Evolutionary conservation across 768 basidiomycete species (phyloP).

Genomic region (Russula emetica): DNA sequence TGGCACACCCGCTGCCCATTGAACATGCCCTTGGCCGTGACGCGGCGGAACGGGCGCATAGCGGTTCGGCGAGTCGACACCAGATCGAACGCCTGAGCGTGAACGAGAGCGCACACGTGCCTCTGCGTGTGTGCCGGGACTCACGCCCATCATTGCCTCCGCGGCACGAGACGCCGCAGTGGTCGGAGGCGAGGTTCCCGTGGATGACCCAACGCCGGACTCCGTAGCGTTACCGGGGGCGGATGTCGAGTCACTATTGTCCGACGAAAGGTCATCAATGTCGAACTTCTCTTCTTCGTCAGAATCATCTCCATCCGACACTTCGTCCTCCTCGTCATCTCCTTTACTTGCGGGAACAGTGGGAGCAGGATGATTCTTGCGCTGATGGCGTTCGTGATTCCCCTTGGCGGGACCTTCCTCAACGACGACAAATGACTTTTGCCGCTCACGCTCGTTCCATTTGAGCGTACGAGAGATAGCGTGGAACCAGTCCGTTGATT

Average conservation of each 20-base stretch:
- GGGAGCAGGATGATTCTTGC: background rate
- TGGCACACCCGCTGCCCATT: constrained; percentile 7
- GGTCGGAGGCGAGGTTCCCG: constrained; percentile 9
- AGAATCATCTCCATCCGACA: constrained; percentile 39
- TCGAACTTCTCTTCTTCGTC: constrained; percentile 79
- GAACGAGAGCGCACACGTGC: constrained; percentile 12
- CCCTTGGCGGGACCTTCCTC: constrained; percentile 69
- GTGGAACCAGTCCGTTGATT: constrained; percentile 98
- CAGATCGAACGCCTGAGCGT: constrained; percentile 24
- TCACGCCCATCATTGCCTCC: constrained; percentile 26
- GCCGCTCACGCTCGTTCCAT: constrained; percentile 98
- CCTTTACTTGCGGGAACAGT: constrained; percentile 24
- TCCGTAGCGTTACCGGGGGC: background rate
- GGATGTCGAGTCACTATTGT: constrained; percentile 14
- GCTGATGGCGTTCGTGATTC: constrained; percentile 11
- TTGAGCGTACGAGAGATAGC: constrained; percentile 94
- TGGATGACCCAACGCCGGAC: constrained; percentile 5
- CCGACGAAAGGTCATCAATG: constrained; percentile 72
- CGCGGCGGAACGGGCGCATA: constrained; percentile 17
- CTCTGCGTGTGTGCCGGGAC: constrained; percentile 13
- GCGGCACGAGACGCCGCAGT: constrained; percentile 21
- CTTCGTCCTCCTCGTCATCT: constrained; percentile 39
- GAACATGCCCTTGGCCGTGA: constrained; percentile 22
- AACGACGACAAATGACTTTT: constrained; percentile 98
- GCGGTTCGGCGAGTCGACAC: constrained; percentile 27